These are phyloP conservation scores for Effrenium voratum DNA, from an alignment of 73 alveolate species.

Conservation along the genomic window DNA sequence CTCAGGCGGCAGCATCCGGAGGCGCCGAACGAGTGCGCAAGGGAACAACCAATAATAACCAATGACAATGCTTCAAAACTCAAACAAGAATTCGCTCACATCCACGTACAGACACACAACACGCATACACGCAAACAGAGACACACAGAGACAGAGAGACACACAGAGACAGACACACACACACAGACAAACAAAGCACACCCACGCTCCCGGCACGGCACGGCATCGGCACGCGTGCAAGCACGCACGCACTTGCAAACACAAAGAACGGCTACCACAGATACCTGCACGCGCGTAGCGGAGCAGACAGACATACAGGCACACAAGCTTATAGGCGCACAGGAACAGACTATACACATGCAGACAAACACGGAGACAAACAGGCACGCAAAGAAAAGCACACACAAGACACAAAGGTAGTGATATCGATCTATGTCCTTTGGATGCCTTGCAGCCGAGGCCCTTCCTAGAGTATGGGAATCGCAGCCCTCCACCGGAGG, in stretches of 20 bases:
- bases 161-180: too few relatives aligned
- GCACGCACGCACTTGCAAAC: neutral
- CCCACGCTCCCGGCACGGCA: too few relatives aligned
- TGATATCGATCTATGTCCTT: too few relatives aligned
- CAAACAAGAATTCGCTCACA: neutral
- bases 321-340: neutral
- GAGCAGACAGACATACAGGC: neutral
- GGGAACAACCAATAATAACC: too few relatives aligned
- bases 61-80: too few relatives aligned
- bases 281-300: neutral
- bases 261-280: neutral
- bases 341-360: neutral
- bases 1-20: too few relatives aligned
- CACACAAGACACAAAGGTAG: neutral
- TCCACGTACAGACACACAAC: neutral
- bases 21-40: too few relatives aligned
- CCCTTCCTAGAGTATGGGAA: slow-evolving; percentile 13
- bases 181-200: too few relatives aligned
- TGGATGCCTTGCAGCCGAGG: too few relatives aligned
- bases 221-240: neutral
- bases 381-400: neutral
- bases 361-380: neutral
- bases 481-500: slow-evolving; percentile 47
- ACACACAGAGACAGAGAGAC: too few relatives aligned
- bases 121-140: neutral